phyloP scores from a whole-genome alignment of 768 basidiomycete species.

The Lactifluus piperatus region DNA sequence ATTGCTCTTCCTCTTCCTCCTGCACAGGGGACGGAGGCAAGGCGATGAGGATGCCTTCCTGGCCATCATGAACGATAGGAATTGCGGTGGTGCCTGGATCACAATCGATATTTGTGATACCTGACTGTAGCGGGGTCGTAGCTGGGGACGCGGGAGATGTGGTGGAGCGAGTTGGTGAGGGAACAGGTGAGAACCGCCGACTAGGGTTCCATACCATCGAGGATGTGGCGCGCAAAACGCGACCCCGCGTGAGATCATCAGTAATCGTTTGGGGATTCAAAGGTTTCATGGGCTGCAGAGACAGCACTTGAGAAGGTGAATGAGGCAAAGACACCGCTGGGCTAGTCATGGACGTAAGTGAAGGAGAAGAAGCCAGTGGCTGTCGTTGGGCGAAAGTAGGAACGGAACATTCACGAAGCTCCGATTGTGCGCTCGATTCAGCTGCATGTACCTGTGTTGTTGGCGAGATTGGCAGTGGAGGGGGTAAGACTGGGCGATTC shows the following conservation, averaged over 20 bases:
- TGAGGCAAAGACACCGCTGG: neutral
- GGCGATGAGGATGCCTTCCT: neutral
- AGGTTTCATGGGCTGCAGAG: neutral
- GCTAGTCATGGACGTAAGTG: neutral
- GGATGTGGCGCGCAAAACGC: constrained; percentile 4
- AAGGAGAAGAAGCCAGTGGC: neutral
- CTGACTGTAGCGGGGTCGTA: neutral
- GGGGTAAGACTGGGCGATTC: constrained; percentile 2
- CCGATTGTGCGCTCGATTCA: neutral
- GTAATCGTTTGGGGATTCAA: neutral
- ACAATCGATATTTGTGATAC: neutral
- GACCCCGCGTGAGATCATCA: constrained; percentile 4
- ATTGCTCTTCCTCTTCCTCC: constrained; percentile 15
- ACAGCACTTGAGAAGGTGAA: neutral
- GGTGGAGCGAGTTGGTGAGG: constrained; percentile 8
- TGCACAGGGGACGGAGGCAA: constrained; percentile 10
- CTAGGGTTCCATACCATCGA: constrained; percentile 10
- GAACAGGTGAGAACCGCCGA: constrained; percentile 2
- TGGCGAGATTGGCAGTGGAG: neutral
- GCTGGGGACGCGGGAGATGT: constrained; percentile 12
- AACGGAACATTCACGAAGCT: neutral
- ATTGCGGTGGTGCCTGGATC: neutral
- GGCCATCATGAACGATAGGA: neutral
- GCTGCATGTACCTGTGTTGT: neutral
- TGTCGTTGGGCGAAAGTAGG: neutral